Evolutionary conservation across 179 eudicot species (phyloP), one percentile per base, ranked within the genome.

Genomic region (Actinidia polygama): DNA sequence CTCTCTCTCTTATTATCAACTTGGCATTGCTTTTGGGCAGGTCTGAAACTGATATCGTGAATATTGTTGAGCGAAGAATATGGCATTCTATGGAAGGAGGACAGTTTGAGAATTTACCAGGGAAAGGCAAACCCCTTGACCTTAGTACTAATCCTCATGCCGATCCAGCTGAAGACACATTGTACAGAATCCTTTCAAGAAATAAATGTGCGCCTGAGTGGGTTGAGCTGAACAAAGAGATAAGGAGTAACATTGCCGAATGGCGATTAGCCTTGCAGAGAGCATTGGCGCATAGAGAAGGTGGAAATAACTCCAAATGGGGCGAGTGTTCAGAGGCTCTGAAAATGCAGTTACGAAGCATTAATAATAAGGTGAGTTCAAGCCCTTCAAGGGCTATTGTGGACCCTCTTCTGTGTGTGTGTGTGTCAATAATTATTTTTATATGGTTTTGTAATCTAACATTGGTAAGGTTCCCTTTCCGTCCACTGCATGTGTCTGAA

Each of bases 61-160:
- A 89, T 78, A 90, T 95, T 63, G 98, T 92, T 26, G 98, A 95
- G 89, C 94, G 90, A 79, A 88, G 97, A 79, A 93, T 95, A 85
- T 94, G 92, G 93, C 91, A 89, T 77, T 94, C 96, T 58, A 94
- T 95, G 98, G 96, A 95, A 85, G 98, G 94, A 85, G 98, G 98
- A 64, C 90, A 91, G 68, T 95, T 95, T 75, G 98, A 95, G 79
- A 94, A 95, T 82, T 85, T 95, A 75, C 92, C 98, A 0, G 98
- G 98, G 53, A 92, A 95, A 83, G 98, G 98, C 54, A 94, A 94
- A 81, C 98, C 98, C 24, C 80, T 93, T 69, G 86, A 95, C 85
- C 90, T 95, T 10, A 80, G 66, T 9, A 83, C 86, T 15, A 94
- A 95, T 87, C 96, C 98, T 77, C 98, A 95, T 83, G 96, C 92